Evolutionary conservation across 768 basidiomycete genomes (phyloP).

Genomic region (Kwoniella sp.): DNA sequence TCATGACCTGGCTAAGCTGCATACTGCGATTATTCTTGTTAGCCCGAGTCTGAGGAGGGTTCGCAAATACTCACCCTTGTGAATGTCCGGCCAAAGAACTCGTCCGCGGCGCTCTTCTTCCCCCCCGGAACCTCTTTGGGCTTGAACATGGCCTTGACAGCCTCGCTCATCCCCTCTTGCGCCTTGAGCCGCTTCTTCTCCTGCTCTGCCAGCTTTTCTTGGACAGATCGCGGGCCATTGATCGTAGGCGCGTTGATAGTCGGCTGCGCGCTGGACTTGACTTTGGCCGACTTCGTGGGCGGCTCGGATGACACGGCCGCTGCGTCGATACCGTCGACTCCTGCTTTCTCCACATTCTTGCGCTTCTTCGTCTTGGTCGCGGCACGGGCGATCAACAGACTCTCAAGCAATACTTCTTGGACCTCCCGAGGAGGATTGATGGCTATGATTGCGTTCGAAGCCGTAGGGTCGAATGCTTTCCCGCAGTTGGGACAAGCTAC

Average conservation of each 20-base stretch:
- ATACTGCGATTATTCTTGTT: no score
- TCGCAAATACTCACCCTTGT: conserved; percentile 72
- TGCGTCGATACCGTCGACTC: not conserved
- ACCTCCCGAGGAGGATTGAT: conserved; percentile 42
- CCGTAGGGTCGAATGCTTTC: conserved; percentile 33
- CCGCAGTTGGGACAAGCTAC: conserved; percentile 42
- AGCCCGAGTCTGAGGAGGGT: no score
- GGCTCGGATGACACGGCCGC: not conserved
- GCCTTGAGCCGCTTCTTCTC: conserved; percentile 68
- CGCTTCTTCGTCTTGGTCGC: conserved; percentile 42
- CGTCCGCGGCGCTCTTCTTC: conserved; percentile 69
- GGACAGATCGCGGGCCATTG: conserved; percentile 58
- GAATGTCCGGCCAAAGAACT: conserved; percentile 88
- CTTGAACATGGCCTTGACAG: conserved; percentile 75
- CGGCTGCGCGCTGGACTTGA: no score
- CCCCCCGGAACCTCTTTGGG: conserved; percentile 53
- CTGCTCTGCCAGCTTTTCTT: conserved; percentile 68
- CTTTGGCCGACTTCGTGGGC: not conserved
- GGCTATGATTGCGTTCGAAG: conserved; percentile 19
- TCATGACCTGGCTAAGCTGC: no score
- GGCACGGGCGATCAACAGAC: conserved; percentile 22
- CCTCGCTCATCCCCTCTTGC: conserved; percentile 71
- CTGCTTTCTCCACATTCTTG: conserved; percentile 6
- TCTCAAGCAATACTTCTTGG: conserved; percentile 32
- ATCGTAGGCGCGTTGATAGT: not conserved